Conservation (phyloP, 768 basidiomycete species). For the Cystobasidium ongulense region DNA sequence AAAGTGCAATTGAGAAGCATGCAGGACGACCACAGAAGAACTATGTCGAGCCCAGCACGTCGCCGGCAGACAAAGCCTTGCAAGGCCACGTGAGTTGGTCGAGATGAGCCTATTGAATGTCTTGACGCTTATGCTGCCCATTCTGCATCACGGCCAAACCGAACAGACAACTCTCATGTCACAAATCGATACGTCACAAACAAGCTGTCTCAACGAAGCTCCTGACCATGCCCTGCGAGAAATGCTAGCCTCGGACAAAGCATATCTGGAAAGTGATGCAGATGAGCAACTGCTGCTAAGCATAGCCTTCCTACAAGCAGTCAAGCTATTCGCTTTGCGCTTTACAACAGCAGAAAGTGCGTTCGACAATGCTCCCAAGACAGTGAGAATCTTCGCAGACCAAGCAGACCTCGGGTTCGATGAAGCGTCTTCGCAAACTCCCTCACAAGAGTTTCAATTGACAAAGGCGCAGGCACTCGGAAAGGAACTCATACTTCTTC, state of each 20-base stretch:
- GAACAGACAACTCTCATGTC: conserved; percentile 52
- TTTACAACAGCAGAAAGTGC: conserved; percentile 47
- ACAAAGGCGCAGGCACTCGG: conserved; percentile 49
- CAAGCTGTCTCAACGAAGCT: conserved; percentile 65
- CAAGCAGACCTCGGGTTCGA: conserved; percentile 56
- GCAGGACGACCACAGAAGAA: conserved; percentile 29
- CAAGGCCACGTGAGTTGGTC: conserved; percentile 45
- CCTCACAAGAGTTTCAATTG: conserved; percentile 57
- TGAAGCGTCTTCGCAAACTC: conserved; percentile 52
- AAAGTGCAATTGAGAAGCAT: conserved; percentile 34
- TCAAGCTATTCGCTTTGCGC: conserved; percentile 57
- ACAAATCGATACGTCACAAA: conserved; percentile 52
- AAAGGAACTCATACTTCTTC: conserved; percentile 48
- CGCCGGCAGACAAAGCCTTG: conserved; percentile 36
- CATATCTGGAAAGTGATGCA: conserved; percentile 59
- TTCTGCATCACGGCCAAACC: conserved; percentile 41
- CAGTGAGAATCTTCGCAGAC: conserved; percentile 60
- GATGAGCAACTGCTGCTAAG: conserved; percentile 66
- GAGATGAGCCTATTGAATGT: neutral
- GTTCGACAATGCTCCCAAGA: conserved; percentile 53
- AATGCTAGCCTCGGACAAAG: conserved; percentile 50
- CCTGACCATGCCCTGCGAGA: conserved; percentile 52
- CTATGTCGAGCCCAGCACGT: neutral
- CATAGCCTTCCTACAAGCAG: conserved; percentile 46
- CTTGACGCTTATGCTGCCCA: conserved; percentile 43